phyloP scores from a whole-genome alignment of 768 basidiomycete species.

The Tylopilus plumbeoviolaceoides region DNA sequence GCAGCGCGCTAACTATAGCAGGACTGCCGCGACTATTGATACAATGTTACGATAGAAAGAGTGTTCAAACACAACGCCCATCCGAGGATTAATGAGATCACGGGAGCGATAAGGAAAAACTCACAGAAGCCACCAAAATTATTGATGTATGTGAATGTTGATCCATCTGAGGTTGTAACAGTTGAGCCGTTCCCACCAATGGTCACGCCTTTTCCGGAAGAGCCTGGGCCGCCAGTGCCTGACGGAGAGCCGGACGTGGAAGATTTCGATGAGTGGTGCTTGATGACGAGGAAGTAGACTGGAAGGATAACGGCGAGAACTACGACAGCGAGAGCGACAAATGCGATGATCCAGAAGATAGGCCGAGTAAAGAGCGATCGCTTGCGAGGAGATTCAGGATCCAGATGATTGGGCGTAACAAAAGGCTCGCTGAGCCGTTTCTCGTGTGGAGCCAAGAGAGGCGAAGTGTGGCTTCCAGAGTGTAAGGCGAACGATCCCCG shows the following conservation, averaged over 20 bases:
- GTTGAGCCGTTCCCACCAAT: slow-evolving; percentile 68
- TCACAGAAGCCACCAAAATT: slow-evolving; percentile 71
- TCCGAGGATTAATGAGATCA: background rate
- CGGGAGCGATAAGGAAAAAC: slow-evolving; percentile 17
- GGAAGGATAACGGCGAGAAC: slow-evolving; percentile 41
- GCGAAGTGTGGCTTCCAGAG: slow-evolving; percentile 21
- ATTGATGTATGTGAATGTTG: slow-evolving; percentile 74
- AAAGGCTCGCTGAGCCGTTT: slow-evolving; percentile 13
- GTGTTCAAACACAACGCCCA: background rate
- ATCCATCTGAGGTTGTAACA: slow-evolving; percentile 61
- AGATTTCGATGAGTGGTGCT: slow-evolving; percentile 9
- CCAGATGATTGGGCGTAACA: background rate
- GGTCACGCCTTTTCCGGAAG: slow-evolving; percentile 12
- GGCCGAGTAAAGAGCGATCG: slow-evolving; percentile 19
- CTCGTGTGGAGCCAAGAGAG: slow-evolving; percentile 21
- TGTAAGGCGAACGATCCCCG: slow-evolving; percentile 20
- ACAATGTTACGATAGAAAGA: background rate
- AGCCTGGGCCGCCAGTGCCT: background rate
- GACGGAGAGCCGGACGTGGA: background rate
- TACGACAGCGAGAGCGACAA: slow-evolving; percentile 29
- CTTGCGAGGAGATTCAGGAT: slow-evolving; percentile 4
- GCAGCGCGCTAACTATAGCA: background rate
- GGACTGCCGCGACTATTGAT: background rate
- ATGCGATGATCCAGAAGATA: slow-evolving; percentile 26
- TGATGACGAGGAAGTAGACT: slow-evolving; percentile 32